Conservation (phyloP, 2,329 filamentous ascomycete species). For the Coniosporium uncinatum region DNA sequence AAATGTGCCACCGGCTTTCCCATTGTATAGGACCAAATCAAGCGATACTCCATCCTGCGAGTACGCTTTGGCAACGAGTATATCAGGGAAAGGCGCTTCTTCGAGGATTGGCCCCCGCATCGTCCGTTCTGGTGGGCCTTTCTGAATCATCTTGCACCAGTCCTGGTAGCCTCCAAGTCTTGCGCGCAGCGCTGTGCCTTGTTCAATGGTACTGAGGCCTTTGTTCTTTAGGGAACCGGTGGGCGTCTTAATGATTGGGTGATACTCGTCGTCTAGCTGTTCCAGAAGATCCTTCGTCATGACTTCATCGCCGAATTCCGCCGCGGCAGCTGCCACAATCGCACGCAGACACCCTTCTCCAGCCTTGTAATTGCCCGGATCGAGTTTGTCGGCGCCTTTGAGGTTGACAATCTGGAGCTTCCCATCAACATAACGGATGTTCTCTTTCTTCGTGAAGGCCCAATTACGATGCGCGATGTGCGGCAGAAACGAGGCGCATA, state of each 20-base stretch:
- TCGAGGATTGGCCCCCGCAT: slow-evolving; percentile 8
- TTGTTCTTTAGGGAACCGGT: slow-evolving; percentile 4
- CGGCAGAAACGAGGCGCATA: slow-evolving; percentile 3
- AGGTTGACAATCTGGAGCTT: slow-evolving; percentile 2
- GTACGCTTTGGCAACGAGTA: slow-evolving; percentile 9
- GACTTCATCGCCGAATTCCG: slow-evolving; percentile 8
- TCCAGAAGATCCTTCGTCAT: slow-evolving; percentile 2
- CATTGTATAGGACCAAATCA: slow-evolving; percentile 4
- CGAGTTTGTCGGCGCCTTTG: slow-evolving; percentile 9
- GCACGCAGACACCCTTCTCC: slow-evolving; percentile 1
- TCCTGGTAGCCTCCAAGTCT: too few relatives aligned
- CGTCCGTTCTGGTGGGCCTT: too few relatives aligned
- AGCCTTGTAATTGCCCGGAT: slow-evolving; percentile 9
- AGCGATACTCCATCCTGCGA: slow-evolving; percentile 2
- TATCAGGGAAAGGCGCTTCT: slow-evolving; percentile 6
- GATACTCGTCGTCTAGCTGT: slow-evolving; percentile 3
- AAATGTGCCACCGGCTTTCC: slow-evolving; percentile 3
- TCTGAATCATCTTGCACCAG: too few relatives aligned
- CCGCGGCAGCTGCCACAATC: slow-evolving; percentile 2
- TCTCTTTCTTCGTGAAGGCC: slow-evolving; percentile 1
- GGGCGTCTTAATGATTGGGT: slow-evolving; percentile 1
- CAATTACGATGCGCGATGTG: slow-evolving; percentile 6
- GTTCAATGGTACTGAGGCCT: slow-evolving; percentile 3
- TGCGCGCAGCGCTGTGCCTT: neutral
- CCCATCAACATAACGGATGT: slow-evolving; percentile 4